Evolutionary conservation across 148 eudicot genomes (phyloP).

Genomic region (Vaccinium macrocarpon): DNA sequence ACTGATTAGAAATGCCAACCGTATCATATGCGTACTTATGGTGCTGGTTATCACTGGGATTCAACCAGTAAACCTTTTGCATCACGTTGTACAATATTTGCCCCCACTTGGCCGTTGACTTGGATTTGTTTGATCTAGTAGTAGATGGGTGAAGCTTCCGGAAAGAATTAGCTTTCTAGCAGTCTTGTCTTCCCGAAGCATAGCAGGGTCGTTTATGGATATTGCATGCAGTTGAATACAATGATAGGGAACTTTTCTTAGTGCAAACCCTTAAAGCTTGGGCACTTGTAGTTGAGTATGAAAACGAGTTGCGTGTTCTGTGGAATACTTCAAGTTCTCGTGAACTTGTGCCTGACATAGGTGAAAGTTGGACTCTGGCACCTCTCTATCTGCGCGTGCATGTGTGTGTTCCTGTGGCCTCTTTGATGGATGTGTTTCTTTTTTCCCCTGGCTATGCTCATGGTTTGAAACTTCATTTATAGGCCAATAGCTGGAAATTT

Average conservation of each 20-base stretch:
- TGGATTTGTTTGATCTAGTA: neutral
- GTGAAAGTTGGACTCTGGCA: neutral
- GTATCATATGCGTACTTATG: neutral
- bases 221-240: neutral
- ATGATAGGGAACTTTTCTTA: neutral
- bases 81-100: neutral
- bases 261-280: neutral
- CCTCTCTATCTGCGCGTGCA: neutral
- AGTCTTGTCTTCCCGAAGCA: neutral
- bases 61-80: neutral
- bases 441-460: neutral
- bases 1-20: neutral
- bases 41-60: neutral
- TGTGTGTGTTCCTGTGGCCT: neutral
- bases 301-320: neutral
- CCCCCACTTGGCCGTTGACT: conserved; percentile 6
- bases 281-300: neutral
- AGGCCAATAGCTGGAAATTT: neutral
- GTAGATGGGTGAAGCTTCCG: neutral
- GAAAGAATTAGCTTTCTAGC: neutral
- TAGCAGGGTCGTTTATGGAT: neutral
- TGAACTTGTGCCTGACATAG: neutral
- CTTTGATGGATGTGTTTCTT: neutral
- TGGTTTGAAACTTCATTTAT: neutral
- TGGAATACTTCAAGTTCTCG: no score